Conservation (phyloP, 2,329 filamentous ascomycete genomes). For the Penicillium sp. region DNA sequence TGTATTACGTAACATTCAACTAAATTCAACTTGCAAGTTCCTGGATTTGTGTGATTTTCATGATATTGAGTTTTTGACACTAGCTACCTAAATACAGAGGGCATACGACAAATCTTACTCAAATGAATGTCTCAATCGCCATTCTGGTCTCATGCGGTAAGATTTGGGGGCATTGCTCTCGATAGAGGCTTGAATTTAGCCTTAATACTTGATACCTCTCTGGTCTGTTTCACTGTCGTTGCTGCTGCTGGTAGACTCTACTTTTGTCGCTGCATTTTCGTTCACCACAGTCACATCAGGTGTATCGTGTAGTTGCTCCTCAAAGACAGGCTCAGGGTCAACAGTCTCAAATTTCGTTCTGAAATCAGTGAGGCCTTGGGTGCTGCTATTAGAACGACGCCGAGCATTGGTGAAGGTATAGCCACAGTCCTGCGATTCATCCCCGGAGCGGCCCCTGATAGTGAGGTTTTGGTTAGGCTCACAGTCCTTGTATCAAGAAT, state of each 20-base stretch:
- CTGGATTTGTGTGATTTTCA: background rate
- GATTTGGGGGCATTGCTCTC: background rate
- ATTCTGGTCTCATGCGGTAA: background rate
- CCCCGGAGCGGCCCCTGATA: constrained; percentile 76
- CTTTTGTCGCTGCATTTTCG: constrained; percentile 20
- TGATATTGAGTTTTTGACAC: background rate
- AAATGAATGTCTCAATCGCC: background rate
- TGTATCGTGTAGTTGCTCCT: constrained; percentile 77
- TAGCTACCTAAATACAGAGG: background rate
- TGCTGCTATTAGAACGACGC: constrained; percentile 89
- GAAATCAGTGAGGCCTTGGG: constrained; percentile 71
- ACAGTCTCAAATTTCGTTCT: constrained; percentile 96
- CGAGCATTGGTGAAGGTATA: constrained; percentile 84
- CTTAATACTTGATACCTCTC: constrained; percentile 8
- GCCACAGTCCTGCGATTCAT: constrained; percentile 78
- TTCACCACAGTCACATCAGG: constrained; percentile 44
- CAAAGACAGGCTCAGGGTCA: constrained; percentile 87
- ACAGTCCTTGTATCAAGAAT: background rate
- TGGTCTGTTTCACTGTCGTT: constrained; percentile 17
- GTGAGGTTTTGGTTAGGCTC: background rate
- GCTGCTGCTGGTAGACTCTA: constrained; percentile 48
- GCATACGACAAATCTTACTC: background rate
- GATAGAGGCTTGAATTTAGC: background rate
- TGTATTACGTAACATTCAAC: constrained; percentile 3
- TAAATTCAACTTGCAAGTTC: background rate